Percentiles rank a stretch among this genome's conserved stretches.
phyloP scores from a whole-genome alignment of 495 filamentous ascomycete genomes.

The Aspergillus kassunensis region DNA sequence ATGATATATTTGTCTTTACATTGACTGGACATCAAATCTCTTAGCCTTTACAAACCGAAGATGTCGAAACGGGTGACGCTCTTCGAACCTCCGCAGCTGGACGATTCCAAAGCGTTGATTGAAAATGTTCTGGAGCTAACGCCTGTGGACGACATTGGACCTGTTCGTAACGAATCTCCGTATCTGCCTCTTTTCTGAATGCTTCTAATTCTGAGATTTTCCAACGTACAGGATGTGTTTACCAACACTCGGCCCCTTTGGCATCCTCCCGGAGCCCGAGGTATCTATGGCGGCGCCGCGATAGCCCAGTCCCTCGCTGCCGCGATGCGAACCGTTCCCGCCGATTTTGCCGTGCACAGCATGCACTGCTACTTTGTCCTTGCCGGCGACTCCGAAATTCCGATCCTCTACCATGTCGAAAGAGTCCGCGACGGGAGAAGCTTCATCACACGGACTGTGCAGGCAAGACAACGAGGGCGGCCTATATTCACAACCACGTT shows the following conservation, averaged over 20 bases:
- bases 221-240: slow-evolving; percentile 65
- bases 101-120: slow-evolving; percentile 71
- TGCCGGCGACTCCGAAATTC: slow-evolving; percentile 76
- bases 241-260: slow-evolving; percentile 88
- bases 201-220: too few species aligned
- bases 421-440: slow-evolving; percentile 84
- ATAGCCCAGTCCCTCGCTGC: slow-evolving; percentile 91
- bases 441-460: slow-evolving; percentile 91
- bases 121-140: slow-evolving; percentile 88
- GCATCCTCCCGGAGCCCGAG: slow-evolving; percentile 86
- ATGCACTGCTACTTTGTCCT: slow-evolving; percentile 99
- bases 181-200: not conserved
- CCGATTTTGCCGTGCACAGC: slow-evolving; percentile 77
- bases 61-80: slow-evolving; percentile 57
- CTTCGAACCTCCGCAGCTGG: slow-evolving; percentile 66
- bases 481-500: slow-evolving; percentile 93
- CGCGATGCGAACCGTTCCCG: slow-evolving; percentile 78
- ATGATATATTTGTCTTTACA: not conserved
- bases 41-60: not conserved
- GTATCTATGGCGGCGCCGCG: slow-evolving; percentile 87
- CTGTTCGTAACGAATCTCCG: slow-evolving; percentile 45
- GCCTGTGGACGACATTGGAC: slow-evolving; percentile 72
- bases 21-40: too few species aligned
- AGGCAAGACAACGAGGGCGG: slow-evolving; percentile 83
- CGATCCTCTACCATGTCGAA: slow-evolving; percentile 91